These are phyloP conservation scores for Oenanthe sinensis DNA, from an alignment of 129 eudicot genomes.

Conservation along the genomic window DNA sequence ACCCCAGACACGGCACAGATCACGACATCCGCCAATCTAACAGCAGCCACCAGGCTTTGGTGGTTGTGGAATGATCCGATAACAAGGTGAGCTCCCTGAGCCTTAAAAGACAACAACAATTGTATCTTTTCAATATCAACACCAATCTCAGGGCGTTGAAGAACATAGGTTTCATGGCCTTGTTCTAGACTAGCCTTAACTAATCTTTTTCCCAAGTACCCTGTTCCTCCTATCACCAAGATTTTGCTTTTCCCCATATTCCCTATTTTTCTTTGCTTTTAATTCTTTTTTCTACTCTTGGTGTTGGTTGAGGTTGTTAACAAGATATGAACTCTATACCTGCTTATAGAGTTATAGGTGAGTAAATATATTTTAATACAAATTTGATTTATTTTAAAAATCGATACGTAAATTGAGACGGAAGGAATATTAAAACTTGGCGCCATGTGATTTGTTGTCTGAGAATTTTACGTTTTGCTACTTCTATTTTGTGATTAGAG, in stretches of 20 bases:
- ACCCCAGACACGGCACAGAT: slow-evolving; percentile 76
- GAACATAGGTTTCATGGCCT: slow-evolving; percentile 43
- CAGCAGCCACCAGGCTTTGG: slow-evolving; percentile 61
- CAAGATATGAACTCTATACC: too few species aligned
- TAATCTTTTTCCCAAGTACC: slow-evolving; percentile 49
- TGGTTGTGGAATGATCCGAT: slow-evolving; percentile 57
- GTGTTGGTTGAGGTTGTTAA: too few species aligned
- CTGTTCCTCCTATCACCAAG: slow-evolving; percentile 47
- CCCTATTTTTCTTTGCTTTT: too few species aligned
- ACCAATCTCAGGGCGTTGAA: slow-evolving; percentile 39
- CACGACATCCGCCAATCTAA: slow-evolving; percentile 65
- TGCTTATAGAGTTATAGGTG: too few species aligned
- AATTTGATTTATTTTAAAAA: too few species aligned
- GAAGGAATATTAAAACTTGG: too few species aligned
- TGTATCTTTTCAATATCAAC: slow-evolving; percentile 60
- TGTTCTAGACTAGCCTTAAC: slow-evolving; percentile 46
- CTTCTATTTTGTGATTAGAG: too few species aligned
- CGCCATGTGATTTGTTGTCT: too few species aligned
- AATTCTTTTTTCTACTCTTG: too few species aligned
- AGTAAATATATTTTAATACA: too few species aligned
- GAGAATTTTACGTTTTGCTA: too few species aligned
- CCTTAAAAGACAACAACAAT: slow-evolving; percentile 54
- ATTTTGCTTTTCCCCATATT: slow-evolving; percentile 34
- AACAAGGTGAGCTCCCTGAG: slow-evolving; percentile 52
- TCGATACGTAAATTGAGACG: too few species aligned